A percentile compares a stretch with the other conserved stretches of the same genome.
Evolutionary conservation across 345 rosid genomes (phyloP).

Genomic region (Brassica juncea): DNA sequence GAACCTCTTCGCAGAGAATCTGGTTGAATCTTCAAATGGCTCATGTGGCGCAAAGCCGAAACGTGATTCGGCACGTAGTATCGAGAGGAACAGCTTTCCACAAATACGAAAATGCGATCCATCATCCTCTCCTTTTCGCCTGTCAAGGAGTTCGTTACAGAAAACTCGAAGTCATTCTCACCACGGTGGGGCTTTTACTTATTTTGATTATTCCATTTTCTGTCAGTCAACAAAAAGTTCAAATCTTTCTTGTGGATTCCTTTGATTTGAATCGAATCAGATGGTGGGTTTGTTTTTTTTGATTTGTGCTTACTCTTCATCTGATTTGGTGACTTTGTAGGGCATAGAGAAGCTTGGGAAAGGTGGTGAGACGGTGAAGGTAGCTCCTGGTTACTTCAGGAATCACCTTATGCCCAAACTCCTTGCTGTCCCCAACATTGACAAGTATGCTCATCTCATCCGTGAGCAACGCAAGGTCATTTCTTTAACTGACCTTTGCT

Average conservation of each 20-base stretch:
- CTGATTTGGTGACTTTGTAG: constrained; percentile 34
- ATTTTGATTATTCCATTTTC: neutral
- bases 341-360: constrained; percentile 92
- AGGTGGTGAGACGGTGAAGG: constrained; percentile 88
- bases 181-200: constrained; percentile 54
- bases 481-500: neutral
- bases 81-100: constrained; percentile 23
- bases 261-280: neutral
- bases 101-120: constrained; percentile 47
- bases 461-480: constrained; percentile 83
- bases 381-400: constrained; percentile 91
- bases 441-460: constrained; percentile 83
- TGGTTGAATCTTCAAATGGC: constrained; percentile 30
- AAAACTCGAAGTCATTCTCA: constrained; percentile 85
- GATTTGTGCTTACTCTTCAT: neutral
- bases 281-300: constrained; percentile 2
- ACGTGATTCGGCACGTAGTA: constrained; percentile 35
- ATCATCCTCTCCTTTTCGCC: constrained; percentile 65
- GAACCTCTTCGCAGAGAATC: constrained; percentile 10
- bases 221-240: neutral
- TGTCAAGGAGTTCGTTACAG: constrained; percentile 84
- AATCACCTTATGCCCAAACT: constrained; percentile 94
- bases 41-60: constrained; percentile 33
- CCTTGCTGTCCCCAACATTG: constrained; percentile 91
- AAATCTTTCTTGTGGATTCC: neutral